Evolutionary conservation across 2,329 filamentous ascomycete species (phyloP).

Genomic region (Mycosphaerella sp.): DNA sequence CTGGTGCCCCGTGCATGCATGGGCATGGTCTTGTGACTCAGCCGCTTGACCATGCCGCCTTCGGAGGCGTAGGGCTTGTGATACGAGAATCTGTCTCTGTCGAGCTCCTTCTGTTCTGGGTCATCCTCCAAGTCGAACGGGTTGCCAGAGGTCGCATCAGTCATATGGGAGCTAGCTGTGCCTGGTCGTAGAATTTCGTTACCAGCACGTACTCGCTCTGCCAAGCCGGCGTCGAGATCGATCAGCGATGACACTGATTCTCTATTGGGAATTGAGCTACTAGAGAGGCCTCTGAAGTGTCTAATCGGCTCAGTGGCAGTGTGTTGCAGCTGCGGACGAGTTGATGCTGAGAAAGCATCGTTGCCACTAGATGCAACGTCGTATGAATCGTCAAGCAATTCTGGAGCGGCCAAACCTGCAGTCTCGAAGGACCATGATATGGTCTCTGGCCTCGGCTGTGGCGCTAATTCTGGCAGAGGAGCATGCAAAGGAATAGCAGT

Average conservation of each 20-base stretch:
- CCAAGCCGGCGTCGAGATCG: conserved; percentile 37
- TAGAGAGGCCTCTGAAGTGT: conserved; percentile 36
- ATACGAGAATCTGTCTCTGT: conserved; percentile 32
- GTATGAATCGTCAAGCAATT: conserved; percentile 27
- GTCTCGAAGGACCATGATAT: conserved; percentile 46
- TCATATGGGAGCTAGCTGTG: conserved; percentile 39
- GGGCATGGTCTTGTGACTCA: conserved; percentile 27
- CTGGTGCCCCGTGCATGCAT: conserved; percentile 34
- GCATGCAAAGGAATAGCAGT: conserved; percentile 29
- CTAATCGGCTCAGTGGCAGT: conserved; percentile 38
- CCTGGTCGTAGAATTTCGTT: conserved; percentile 40
- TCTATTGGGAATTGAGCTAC: conserved; percentile 21
- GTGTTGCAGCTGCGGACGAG: conserved; percentile 38
- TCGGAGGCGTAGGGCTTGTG: conserved; percentile 36
- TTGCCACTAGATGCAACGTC: conserved; percentile 29
- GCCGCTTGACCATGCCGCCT: conserved; percentile 26
- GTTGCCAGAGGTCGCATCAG: conserved; percentile 41
- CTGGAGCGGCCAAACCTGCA: conserved; percentile 30
- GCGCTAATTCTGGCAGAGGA: conserved; percentile 29
- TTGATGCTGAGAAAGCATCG: conserved; percentile 27
- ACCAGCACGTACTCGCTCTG: conserved; percentile 26
- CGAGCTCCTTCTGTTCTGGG: conserved; percentile 25
- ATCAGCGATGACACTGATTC: conserved; percentile 43
- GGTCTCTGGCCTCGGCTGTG: conserved; percentile 38
- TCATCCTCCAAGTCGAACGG: conserved; percentile 47